phyloP scores from a whole-genome alignment of 129 eudicot genomes.

The Artemisia argyi region DNA sequence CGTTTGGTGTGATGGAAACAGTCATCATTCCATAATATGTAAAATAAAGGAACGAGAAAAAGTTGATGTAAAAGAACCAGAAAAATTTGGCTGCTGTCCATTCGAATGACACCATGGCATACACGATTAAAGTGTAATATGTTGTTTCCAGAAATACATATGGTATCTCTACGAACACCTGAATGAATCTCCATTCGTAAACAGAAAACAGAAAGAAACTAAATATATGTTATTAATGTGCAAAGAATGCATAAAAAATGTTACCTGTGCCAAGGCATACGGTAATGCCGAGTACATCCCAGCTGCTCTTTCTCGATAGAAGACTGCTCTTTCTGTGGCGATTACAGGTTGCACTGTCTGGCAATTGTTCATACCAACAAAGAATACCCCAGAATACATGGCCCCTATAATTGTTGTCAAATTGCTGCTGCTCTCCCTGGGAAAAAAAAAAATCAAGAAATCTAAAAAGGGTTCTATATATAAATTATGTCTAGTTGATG shows the following conservation, averaged over 20 bases:
- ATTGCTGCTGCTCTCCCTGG: slow-evolving; percentile 48
- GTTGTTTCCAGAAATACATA: slow-evolving; percentile 56
- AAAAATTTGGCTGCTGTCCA: slow-evolving; percentile 70
- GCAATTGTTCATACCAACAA: slow-evolving; percentile 54
- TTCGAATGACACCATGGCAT: slow-evolving; percentile 75
- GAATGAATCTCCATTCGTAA: neutral
- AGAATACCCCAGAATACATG: slow-evolving; percentile 53
- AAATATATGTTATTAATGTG: neutral
- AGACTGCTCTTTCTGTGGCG: slow-evolving; percentile 61
- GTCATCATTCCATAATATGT: slow-evolving; percentile 88
- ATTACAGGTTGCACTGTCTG: slow-evolving; percentile 66
- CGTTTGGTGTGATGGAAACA: slow-evolving; percentile 74
- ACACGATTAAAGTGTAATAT: slow-evolving; percentile 58
- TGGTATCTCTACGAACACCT: slow-evolving; percentile 77
- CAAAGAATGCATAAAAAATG: neutral
- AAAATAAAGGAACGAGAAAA: slow-evolving; percentile 70
- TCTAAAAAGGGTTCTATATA: neutral
- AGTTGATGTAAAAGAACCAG: slow-evolving; percentile 66
- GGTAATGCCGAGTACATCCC: slow-evolving; percentile 40
- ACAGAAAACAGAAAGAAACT: neutral
- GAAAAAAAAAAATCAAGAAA: neutral
- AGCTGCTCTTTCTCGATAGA: slow-evolving; percentile 49
- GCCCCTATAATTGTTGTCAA: slow-evolving; percentile 46
- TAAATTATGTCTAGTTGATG: neutral
- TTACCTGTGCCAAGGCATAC: slow-evolving; percentile 66